Conservation (phyloP, 2,329 filamentous ascomycete species). For the Metarhizium rileyi region DNA sequence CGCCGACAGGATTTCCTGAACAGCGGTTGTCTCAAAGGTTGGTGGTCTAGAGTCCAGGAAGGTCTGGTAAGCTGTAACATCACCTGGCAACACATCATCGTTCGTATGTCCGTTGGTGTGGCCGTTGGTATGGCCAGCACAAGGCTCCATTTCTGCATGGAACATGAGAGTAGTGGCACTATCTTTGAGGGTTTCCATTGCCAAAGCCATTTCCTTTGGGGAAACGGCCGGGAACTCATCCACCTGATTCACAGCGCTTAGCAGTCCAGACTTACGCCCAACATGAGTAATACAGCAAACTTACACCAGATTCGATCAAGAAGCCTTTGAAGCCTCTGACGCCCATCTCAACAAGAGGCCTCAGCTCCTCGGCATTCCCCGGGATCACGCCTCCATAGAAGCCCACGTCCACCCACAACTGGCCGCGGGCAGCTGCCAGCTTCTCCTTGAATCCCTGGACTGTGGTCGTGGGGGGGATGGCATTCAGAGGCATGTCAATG, state of each 20-base stretch:
- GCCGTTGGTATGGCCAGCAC: constrained; percentile 42
- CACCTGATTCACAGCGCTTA: constrained; percentile 43
- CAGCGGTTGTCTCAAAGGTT: constrained; percentile 81
- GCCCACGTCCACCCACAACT: constrained; percentile 98
- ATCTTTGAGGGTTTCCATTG: constrained; percentile 71
- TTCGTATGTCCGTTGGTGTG: neutral
- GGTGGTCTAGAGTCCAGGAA: constrained; percentile 88
- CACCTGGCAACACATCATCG: constrained; percentile 33
- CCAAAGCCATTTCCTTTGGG: constrained; percentile 64
- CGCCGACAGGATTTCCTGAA: constrained; percentile 75
- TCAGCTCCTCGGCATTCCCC: constrained; percentile 72
- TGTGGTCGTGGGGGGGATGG: constrained; percentile 92
- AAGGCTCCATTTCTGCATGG: constrained; percentile 97
- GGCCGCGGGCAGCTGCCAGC: constrained; percentile 67
- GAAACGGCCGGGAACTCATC: constrained; percentile 95
- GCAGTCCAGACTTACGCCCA: neutral
- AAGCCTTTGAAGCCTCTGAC: constrained; percentile 97
- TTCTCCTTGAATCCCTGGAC: constrained; percentile 75
- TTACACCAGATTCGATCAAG: constrained; percentile 88
- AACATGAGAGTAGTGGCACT: constrained; percentile 93
- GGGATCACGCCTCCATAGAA: constrained; percentile 95
- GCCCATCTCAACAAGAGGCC: constrained; percentile 71
- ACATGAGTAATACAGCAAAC: constrained; percentile 18
- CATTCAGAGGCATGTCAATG: constrained; percentile 95
- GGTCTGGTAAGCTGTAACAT: constrained; percentile 70